Evolutionary conservation across 352 stramenopile genomes (phyloP), one percentile per base, ranked within the genome.

Genomic region (Blastocystis sp.): DNA sequence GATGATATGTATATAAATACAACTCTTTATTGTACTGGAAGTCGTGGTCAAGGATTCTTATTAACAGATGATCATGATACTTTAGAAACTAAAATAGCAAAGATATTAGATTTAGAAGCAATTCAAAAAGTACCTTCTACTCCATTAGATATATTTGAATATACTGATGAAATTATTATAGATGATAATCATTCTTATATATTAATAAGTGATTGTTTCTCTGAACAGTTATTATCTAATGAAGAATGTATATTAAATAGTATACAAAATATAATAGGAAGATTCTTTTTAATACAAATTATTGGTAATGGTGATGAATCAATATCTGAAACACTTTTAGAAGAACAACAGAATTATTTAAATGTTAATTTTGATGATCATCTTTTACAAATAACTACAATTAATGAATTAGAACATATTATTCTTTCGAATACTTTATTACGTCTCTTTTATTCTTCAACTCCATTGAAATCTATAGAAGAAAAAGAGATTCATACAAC

Each of bases 141-240:
- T 49, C 42, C 42, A 19, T 32, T 49, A 30, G 42, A 49, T 49
- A 18, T 49, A 30, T 39, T 49, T 9, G 9, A 2, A 4, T 18
- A 23, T 49, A 23, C 21, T 23, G 19, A 32, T 18, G 42, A 32
- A 35, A n/a, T n/a, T 3, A 23, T 30, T n/a, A n/a, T n/a, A n/a
- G n/a, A n/a, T n/a, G n/a, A n/a, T 6, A n/a, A 49, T 4, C n/a
- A 19, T 0, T 13, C 19, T 18, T 23, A 32, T 49, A 30, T 49
- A 3, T 23, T 49, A 13, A 49, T 49, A 18, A 23, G 42, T 18
- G 42, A 49, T 49, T 23, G 42, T 55, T 49, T 49, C 42, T 42
- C 23, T 41, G 42, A 49, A 9, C 42, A 49, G 42, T 9, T 49
- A 3, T 6, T 49, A 30, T 41, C 4, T n/a, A 32, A 23, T 23